Conservation (phyloP, 176 grass and related monocot genomes). For the Oryza meridionalis region DNA sequence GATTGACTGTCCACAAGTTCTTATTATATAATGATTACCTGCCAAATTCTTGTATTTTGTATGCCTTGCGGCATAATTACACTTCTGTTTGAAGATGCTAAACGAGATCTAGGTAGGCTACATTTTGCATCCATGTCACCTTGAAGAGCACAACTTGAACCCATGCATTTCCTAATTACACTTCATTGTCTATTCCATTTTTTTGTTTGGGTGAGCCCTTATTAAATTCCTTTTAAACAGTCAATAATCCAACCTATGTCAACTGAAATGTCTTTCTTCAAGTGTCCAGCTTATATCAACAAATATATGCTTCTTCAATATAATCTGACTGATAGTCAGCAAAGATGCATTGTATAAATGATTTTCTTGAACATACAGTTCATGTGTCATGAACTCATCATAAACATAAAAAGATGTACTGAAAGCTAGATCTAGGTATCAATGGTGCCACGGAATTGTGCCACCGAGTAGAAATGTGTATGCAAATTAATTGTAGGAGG, state of each 20-base stretch:
- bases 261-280: not conserved
- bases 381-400: too few relatives aligned
- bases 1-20: not conserved
- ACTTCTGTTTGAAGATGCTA: not conserved
- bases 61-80: not conserved
- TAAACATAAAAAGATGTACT: too few relatives aligned
- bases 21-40: too few relatives aligned
- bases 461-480: too few relatives aligned
- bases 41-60: not conserved
- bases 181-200: not conserved
- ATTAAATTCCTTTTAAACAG: not conserved
- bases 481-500: too few relatives aligned
- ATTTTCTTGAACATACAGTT: too few relatives aligned
- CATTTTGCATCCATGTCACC: not conserved
- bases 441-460: too few relatives aligned
- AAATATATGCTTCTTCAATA: not conserved
- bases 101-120: not conserved
- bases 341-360: too few relatives aligned
- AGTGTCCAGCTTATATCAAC: not conserved
- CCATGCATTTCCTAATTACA: not conserved
- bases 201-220: not conserved
- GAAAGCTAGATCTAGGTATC: too few relatives aligned
- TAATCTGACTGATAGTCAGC: not conserved
- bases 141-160: not conserved
- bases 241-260: not conserved